Percentiles rank a stretch among this genome's conserved stretches.
Conservation (phyloP, 768 basidiomycete genomes). For the Lactarius akahatsu region DNA sequence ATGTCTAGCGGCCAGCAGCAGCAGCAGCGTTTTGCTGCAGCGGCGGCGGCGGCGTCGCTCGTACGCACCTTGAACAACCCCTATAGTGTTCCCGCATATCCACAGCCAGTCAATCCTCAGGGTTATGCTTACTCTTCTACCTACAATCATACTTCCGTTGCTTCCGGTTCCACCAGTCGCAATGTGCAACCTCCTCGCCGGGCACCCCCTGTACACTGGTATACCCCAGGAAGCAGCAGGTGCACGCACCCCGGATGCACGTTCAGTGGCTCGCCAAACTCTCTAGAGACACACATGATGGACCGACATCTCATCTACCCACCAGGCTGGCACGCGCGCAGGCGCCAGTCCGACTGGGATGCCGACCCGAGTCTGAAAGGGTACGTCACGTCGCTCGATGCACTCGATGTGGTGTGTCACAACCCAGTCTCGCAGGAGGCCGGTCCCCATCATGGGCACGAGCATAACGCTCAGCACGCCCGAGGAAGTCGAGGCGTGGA, state of each 20-base stretch:
- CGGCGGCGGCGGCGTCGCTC: slow-evolving; percentile 17
- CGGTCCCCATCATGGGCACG: slow-evolving; percentile 77
- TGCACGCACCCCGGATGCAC: slow-evolving; percentile 65
- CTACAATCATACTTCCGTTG: slow-evolving; percentile 25
- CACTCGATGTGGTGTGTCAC: neutral
- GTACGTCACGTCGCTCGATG: slow-evolving; percentile 40
- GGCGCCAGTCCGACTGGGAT: slow-evolving; percentile 67
- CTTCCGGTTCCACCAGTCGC: slow-evolving; percentile 3
- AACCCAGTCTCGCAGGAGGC: slow-evolving; percentile 49
- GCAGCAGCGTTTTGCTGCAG: neutral
- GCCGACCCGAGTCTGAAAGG: slow-evolving; percentile 80
- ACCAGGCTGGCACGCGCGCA: slow-evolving; percentile 60
- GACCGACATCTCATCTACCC: slow-evolving; percentile 87
- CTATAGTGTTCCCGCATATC: slow-evolving; percentile 33
- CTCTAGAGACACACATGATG: slow-evolving; percentile 82
- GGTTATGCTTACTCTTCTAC: slow-evolving; percentile 39
- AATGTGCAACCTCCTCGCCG: slow-evolving; percentile 6
- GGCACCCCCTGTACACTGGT: slow-evolving; percentile 42
- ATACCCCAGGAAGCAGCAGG: slow-evolving; percentile 57
- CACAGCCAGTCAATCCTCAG: slow-evolving; percentile 33
- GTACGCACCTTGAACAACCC: slow-evolving; percentile 35
- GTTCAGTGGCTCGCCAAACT: slow-evolving; percentile 68
- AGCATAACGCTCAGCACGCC: slow-evolving; percentile 73
- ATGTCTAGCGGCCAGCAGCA: neutral
- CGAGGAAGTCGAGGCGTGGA: slow-evolving; percentile 81